Percentiles rank a stretch among this genome's conserved stretches.
Conservation (phyloP, 345 rosid genomes). For the Theobroma cacao region DNA sequence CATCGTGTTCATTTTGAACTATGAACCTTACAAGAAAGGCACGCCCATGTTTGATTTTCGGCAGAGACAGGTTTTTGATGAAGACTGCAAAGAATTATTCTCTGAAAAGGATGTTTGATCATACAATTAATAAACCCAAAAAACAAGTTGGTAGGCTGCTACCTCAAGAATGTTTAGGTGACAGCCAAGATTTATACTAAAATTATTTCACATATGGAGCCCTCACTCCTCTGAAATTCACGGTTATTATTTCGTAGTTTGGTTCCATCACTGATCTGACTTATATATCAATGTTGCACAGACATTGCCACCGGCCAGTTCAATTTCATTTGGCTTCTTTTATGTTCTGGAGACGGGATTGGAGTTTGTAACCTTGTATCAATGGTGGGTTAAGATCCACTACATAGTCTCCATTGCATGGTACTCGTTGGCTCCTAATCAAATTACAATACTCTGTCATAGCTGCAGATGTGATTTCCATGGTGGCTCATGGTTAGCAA, state of each 20-base stretch:
- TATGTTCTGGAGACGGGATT: not conserved
- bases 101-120: not conserved
- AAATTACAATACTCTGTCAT: too few relatives aligned
- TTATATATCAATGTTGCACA: not conserved
- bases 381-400: too few relatives aligned
- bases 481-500: too few relatives aligned
- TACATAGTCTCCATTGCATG: too few relatives aligned
- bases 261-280: not conserved
- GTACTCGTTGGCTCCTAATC: too few relatives aligned
- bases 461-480: too few relatives aligned
- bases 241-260: constrained; percentile 1
- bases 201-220: not conserved
- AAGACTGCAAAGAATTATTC: not conserved
- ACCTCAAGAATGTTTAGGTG: not conserved
- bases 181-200: not conserved
- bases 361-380: not conserved
- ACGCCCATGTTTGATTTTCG: not conserved
- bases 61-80: not conserved
- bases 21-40: not conserved
- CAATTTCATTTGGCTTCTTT: not conserved
- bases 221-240: not conserved
- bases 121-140: not conserved
- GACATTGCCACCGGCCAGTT: not conserved
- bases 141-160: not conserved
- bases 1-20: not conserved